Evolutionary conservation across 139 green algal genomes (phyloP).

Genomic region (Desmodesmus armatus): DNA sequence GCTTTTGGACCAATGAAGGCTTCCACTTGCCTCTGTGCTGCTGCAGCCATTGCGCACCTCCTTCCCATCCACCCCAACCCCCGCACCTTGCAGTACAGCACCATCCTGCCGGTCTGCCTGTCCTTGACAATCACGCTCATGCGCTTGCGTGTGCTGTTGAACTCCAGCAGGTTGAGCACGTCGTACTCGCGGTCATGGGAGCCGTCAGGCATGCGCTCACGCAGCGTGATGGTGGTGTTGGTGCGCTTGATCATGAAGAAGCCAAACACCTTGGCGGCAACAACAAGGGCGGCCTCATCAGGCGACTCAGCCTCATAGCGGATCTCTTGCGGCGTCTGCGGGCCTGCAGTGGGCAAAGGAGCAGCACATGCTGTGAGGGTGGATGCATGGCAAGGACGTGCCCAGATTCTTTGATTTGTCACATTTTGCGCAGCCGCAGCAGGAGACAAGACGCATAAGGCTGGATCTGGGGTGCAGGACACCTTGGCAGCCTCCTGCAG

Average conservation of each 20-base stretch:
- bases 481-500: too few relatives aligned
- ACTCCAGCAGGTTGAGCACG: constrained; percentile 96
- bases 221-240: constrained; percentile 78
- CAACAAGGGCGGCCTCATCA: constrained; percentile 88
- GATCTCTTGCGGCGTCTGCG: constrained; percentile 14
- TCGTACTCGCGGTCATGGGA: constrained; percentile 74
- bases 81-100: constrained; percentile 72
- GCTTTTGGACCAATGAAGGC: too few relatives aligned
- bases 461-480: too few relatives aligned
- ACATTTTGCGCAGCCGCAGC: too few relatives aligned
- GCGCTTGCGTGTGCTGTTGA: constrained; percentile 88
- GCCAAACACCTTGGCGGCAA: constrained; percentile 77
- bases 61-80: too few relatives aligned
- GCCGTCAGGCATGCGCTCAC: constrained; percentile 67
- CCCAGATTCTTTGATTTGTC: too few relatives aligned
- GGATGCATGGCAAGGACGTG: too few relatives aligned
- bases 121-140: constrained; percentile 82
- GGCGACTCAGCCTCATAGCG: constrained; percentile 87
- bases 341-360: constrained; percentile 8
- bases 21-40: too few relatives aligned
- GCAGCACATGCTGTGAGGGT: neutral
- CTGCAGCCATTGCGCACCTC: too few relatives aligned
- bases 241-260: constrained; percentile 77
- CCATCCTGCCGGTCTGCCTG: constrained; percentile 72
- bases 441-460: too few relatives aligned